These are phyloP conservation scores for Syncephalastrum contaminatum DNA, from an alignment of 371 early-diverging fungal species.

Conservation along the genomic window DNA sequence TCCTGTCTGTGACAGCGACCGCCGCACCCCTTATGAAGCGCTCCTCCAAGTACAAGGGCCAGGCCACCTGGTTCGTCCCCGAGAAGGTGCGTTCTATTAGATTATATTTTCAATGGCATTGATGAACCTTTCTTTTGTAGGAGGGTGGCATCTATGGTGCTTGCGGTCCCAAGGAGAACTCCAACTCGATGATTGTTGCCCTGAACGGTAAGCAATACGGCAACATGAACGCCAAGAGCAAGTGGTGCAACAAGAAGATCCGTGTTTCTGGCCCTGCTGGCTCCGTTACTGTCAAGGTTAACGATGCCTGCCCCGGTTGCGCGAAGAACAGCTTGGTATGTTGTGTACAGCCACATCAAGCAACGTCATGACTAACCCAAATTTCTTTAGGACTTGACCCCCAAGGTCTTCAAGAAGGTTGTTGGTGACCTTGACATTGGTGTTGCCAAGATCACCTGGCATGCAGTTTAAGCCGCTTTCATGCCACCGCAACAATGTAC, in stretches of 20 bases:
- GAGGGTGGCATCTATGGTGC: slow-evolving; percentile 28
- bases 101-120: too few relatives aligned
- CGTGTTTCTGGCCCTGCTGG: slow-evolving; percentile 15
- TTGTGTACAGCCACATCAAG: too few relatives aligned
- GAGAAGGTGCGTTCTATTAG: not conserved
- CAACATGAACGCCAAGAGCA: slow-evolving; percentile 17
- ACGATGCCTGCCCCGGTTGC: slow-evolving; percentile 51
- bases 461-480: slow-evolving; percentile 7
- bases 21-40: slow-evolving; percentile 11
- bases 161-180: slow-evolving; percentile 23
- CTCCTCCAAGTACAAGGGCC: slow-evolving; percentile 18
- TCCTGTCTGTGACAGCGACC: slow-evolving; percentile 2
- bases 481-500: too few relatives aligned
- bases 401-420: slow-evolving; percentile 17
- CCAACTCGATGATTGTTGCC: slow-evolving; percentile 24
- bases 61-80: slow-evolving; percentile 29
- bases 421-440: slow-evolving; percentile 19
- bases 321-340: slow-evolving; percentile 7
- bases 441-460: slow-evolving; percentile 21
- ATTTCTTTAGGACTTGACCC: slow-evolving; percentile 17
- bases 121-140: too few relatives aligned
- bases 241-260: slow-evolving; percentile 25
- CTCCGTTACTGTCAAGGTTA: slow-evolving; percentile 47
- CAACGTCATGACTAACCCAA: not conserved
- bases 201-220: slow-evolving; percentile 25